Percentiles rank a stretch among this genome's conserved stretches.
Conservation (phyloP, 306 rosid genomes). For the Pyrus bretschneideri region DNA sequence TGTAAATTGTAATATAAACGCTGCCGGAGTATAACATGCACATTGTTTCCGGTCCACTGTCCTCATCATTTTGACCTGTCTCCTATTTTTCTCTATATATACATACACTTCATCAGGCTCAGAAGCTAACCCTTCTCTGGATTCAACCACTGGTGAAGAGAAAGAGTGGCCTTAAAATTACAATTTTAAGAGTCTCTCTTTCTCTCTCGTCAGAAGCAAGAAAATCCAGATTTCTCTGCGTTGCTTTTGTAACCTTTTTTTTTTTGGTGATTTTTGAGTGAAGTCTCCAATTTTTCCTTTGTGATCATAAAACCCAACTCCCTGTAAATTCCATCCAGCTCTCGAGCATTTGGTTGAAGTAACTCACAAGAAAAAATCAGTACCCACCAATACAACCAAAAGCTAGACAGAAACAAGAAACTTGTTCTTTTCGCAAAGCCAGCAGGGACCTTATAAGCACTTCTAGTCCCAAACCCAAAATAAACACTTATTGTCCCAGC, state of each 20-base stretch:
- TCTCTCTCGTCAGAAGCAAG: not conserved
- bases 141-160: not conserved
- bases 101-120: not conserved
- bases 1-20: constrained; percentile 9
- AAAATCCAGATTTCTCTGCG: not conserved
- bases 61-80: constrained; percentile 17
- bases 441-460: not conserved
- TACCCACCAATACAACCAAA: not conserved
- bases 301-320: constrained; percentile 10
- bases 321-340: constrained; percentile 16
- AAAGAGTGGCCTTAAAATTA: not conserved
- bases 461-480: not conserved
- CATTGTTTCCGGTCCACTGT: constrained; percentile 21
- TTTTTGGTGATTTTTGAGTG: not conserved
- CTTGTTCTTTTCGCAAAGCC: constrained; percentile 67
- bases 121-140: not conserved
- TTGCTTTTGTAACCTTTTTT: not conserved
- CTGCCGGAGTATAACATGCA: constrained; percentile 14
- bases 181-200: not conserved
- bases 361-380: constrained; percentile 57
- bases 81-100: not conserved
- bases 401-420: constrained; percentile 7
- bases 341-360: constrained; percentile 36
- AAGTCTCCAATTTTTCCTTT: not conserved
- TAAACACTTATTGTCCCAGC: not conserved